phyloP scores from a whole-genome alignment of 2,329 filamentous ascomycete species.

The Hymenotorrendiella dingleyae region DNA sequence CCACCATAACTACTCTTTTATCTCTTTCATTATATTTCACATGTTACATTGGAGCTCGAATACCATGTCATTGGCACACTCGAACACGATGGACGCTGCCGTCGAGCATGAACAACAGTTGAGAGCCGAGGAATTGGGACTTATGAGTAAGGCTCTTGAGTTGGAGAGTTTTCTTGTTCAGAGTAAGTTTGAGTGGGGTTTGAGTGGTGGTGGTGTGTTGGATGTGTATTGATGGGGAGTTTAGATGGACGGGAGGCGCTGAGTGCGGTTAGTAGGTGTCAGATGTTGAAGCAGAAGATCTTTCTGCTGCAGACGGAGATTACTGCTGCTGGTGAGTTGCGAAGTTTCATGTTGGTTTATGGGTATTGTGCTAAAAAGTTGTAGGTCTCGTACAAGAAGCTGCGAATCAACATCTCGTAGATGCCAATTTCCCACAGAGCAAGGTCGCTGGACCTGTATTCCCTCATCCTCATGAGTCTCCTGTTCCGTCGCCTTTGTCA shows the following conservation, averaged over 20 bases:
- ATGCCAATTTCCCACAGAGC: no score
- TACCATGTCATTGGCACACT: no score
- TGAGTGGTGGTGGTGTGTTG: neutral
- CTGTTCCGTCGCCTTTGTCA: neutral
- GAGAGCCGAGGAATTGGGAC: neutral
- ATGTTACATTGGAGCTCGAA: no score
- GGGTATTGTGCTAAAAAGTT: neutral
- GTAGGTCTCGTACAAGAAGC: neutral
- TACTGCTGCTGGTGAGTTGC: conserved; percentile 4
- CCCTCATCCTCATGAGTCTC: no score
- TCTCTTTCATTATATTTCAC: no score
- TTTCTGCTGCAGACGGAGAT: conserved; percentile 8
- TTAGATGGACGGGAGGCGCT: neutral
- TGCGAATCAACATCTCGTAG: no score
- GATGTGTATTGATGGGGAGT: neutral
- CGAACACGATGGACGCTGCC: no score
- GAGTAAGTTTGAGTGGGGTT: neutral
- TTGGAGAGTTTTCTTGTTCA: neutral
- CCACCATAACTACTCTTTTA: no score
- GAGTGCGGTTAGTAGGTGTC: conserved; percentile 1
- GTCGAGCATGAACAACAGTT: no score
- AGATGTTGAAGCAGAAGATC: conserved; percentile 4
- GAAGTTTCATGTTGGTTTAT: neutral
- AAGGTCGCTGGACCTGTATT: no score
- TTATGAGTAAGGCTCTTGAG: neutral